Evolutionary conservation across 2,329 filamentous ascomycete species (phyloP), one percentile per base, ranked within the genome.

Genomic region (Lasiodiplodia theobromae): DNA sequence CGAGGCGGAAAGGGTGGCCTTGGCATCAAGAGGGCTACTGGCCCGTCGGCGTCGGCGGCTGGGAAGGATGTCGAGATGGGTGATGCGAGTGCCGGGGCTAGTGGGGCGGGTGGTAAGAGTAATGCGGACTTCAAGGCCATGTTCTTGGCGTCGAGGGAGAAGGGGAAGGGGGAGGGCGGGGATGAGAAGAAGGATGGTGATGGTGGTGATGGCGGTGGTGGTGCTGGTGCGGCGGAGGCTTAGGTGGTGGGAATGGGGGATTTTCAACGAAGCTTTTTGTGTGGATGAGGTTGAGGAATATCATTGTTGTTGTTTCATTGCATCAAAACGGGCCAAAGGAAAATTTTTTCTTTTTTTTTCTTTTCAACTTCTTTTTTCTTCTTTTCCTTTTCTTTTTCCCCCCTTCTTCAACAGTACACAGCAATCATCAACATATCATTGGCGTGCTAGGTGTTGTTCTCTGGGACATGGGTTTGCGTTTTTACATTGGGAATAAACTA

Each of bases 121-220:
- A 68, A 68, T 31, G 58, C 57, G 12, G 49, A 68, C 34, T 63
- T 62, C 49, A 63, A 68, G 49, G 53, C 56, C n/a, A 31, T 68
- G 16, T 63, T 64, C 57, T 16, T 56, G n/a, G 66, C 66, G 14
- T 49, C 44, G 25, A 57, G 38, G 21, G 64, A 58, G 23, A 57
- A 58, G 18, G 60, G 44, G 1, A 52, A 64, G n/a, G 34, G 38
- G 21, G 47, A 64, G 28, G 11, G 28, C 10, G 25, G 25, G 21
- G 37, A 16, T 11, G 37, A 25, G 16, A 31, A 51, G 40, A 31
- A 51, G 6, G 28, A 62, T 4, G 58, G 28, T 34, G 58, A 8
- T 11, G 58, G 4, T 4, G 58, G 21, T 23, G 58, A 8, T 12
- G 54, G 11, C 16, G 51, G 51, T 10, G 31, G 7, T 31, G 31